Conservation (phyloP, 1,284 basidiomycete genomes). For the Puccinia triticina region DNA sequence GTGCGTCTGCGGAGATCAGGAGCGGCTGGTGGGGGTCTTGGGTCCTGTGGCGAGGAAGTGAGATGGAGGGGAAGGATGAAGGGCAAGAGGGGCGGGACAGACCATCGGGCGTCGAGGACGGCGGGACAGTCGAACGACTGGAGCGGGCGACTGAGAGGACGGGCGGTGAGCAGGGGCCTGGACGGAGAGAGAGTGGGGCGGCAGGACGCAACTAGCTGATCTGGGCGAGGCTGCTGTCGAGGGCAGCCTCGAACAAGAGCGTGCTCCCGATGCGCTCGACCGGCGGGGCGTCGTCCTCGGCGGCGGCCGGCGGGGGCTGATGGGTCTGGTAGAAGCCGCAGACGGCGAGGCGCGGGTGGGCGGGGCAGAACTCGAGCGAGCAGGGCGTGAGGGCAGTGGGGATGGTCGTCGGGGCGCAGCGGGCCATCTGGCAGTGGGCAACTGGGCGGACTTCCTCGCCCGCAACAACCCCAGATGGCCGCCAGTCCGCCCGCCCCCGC, state of each 20-base stretch:
- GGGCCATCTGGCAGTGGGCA: too few relatives aligned
- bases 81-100: constrained; percentile 49
- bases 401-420: background rate
- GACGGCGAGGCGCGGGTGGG: background rate
- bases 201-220: constrained; percentile 17
- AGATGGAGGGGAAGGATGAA: background rate
- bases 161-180: too few relatives aligned
- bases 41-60: background rate
- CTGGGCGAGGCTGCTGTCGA: background rate
- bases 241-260: constrained; percentile 13
- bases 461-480: too few relatives aligned
- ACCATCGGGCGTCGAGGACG: constrained; percentile 93
- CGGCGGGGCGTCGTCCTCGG: background rate
- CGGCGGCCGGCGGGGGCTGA: background rate
- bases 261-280: constrained; percentile 20
- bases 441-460: too few relatives aligned
- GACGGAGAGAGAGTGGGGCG: background rate
- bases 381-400: constrained; percentile 15
- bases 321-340: constrained; percentile 45
- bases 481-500: too few relatives aligned
- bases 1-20: constrained; percentile 33
- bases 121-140: constrained; percentile 77
- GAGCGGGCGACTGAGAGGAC: constrained; percentile 64
- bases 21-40: background rate
- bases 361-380: constrained; percentile 43